A percentile compares a stretch with the other conserved stretches of the same genome.
Conservation (phyloP, 2,329 filamentous ascomycete genomes). For the Aspergillus sp. region DNA sequence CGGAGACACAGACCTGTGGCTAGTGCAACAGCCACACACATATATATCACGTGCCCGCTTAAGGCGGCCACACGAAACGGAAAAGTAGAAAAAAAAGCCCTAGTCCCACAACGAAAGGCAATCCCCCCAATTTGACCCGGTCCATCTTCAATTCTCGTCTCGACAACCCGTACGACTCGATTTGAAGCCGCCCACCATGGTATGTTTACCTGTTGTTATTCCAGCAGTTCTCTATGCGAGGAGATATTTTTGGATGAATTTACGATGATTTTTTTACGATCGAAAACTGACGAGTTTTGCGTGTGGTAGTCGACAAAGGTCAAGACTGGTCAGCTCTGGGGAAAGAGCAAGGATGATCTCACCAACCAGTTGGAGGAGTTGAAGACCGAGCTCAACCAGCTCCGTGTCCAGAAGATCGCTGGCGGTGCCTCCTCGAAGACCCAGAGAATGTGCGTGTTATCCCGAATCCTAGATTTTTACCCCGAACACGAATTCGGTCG, state of each 20-base stretch:
- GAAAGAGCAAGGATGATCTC: conserved; percentile 98
- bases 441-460: conserved; percentile 78
- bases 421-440: conserved; percentile 90
- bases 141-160: conserved; percentile 39
- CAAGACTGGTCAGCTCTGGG: conserved; percentile 95
- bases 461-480: neutral
- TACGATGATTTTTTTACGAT: neutral
- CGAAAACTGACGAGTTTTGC: conserved; percentile 17
- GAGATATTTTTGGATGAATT: neutral
- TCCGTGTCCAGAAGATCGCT: conserved; percentile 97
- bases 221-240: neutral
- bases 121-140: conserved; percentile 30
- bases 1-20: neutral
- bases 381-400: conserved; percentile 91
- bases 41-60: conserved; percentile 25
- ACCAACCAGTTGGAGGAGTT: conserved; percentile 90
- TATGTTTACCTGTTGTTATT: conserved; percentile 24
- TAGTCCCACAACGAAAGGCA: conserved; percentile 39
- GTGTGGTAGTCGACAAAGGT: conserved; percentile 61
- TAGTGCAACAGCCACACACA: neutral
- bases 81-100: conserved; percentile 36
- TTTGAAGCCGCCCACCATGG: conserved; percentile 38
- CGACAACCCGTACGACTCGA: conserved; percentile 41
- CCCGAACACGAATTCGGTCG: neutral
- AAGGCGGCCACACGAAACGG: conserved; percentile 22